Percentiles rank a stretch among this genome's conserved stretches.
Evolutionary conservation across 768 basidiomycete genomes (phyloP).

Genomic region (Suillus luteus): DNA sequence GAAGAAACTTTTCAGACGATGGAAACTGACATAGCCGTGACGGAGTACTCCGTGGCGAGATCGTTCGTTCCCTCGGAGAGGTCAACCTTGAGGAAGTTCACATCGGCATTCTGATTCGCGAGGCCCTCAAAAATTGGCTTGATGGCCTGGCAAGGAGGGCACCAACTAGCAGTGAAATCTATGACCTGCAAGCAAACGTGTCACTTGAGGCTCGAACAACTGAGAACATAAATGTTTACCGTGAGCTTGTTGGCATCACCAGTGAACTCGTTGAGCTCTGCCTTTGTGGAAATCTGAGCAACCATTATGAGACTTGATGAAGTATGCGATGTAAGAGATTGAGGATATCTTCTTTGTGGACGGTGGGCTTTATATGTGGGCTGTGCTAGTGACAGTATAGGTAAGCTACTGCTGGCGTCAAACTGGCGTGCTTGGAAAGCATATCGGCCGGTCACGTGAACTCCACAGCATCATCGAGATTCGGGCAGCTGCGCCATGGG

Average conservation of each 20-base stretch:
- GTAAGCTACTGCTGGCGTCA: not conserved
- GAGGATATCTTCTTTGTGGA: not conserved
- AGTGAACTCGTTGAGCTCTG: not conserved
- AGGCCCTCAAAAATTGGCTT: conserved; percentile 75
- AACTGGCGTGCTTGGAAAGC: not conserved
- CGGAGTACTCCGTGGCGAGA: conserved; percentile 60
- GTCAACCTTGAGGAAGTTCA: conserved; percentile 85
- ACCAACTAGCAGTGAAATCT: conserved; percentile 42
- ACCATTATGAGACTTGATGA: not conserved
- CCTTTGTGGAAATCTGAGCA: not conserved
- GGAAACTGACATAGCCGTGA: conserved; percentile 69
- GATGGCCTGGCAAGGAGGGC: conserved; percentile 83
- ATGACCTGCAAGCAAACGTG: not conserved
- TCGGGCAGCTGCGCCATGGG: too few species aligned
- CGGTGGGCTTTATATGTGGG: not conserved
- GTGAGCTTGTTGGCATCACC: not conserved
- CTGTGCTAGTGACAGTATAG: not conserved
- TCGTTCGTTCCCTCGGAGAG: conserved; percentile 66
- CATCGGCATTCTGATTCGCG: conserved; percentile 64
- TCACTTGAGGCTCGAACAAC: not conserved
- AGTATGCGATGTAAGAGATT: not conserved
- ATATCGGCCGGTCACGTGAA: not conserved
- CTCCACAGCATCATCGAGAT: too few species aligned
- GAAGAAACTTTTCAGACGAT: not conserved
- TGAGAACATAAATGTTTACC: not conserved